phyloP scores from a whole-genome alignment of 2,329 filamentous ascomycete genomes.

The Diaporthe batatas region DNA sequence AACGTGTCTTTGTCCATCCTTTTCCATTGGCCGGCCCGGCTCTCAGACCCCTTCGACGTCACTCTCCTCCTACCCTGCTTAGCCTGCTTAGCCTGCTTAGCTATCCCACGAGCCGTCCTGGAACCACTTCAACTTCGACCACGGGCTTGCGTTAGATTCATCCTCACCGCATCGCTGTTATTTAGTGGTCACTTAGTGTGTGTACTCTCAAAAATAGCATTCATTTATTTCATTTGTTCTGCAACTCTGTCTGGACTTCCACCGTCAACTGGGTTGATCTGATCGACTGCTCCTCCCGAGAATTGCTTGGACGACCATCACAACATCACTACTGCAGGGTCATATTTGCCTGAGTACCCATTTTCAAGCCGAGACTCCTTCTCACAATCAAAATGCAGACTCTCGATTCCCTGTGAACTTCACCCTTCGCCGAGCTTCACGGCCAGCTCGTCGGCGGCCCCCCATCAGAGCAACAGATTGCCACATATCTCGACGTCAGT shows the following conservation, averaged over 20 bases:
- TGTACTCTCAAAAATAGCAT: neutral
- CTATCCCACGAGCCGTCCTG: neutral
- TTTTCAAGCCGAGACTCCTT: conserved; percentile 38
- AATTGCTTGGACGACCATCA: neutral
- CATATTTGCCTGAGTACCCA: conserved; percentile 37
- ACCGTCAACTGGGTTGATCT: conserved; percentile 4
- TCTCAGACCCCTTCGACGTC: conserved; percentile 30
- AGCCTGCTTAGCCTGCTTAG: too few species aligned
- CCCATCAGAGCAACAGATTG: conserved; percentile 1
- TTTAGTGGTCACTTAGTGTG: neutral
- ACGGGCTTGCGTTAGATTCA: conserved; percentile 1
- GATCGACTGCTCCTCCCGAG: neutral
- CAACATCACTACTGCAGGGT: conserved; percentile 25
- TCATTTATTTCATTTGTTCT: neutral
- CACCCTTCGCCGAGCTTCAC: conserved; percentile 24
- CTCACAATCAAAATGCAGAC: conserved; percentile 43
- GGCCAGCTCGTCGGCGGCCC: conserved; percentile 3
- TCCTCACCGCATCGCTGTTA: neutral
- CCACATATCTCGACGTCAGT: conserved; percentile 12
- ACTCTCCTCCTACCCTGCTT: conserved; percentile 3
- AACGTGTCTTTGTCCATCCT: conserved; percentile 39
- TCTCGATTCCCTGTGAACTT: conserved; percentile 38
- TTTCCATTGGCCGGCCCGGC: conserved; percentile 35
- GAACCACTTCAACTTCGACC: neutral
- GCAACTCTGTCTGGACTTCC: neutral